Base-by-base conservation (phyloP, 2,329 filamentous ascomycete species). In the Arthrobotrys musiformis region DNA sequence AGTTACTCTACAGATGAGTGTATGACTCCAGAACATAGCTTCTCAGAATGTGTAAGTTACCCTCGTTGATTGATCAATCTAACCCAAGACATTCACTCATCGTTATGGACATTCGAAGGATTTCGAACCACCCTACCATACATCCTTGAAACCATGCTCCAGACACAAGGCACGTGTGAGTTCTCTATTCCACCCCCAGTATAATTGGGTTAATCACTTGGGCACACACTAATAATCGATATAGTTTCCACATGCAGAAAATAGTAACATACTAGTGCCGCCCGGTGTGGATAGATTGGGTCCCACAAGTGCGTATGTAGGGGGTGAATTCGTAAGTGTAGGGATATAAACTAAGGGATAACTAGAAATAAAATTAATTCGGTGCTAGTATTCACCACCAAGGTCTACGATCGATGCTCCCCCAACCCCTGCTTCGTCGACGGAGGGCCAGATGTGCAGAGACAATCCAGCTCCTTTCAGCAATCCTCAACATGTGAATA, bases 1-100 rank as follows among this genome's bases (percentile, higher is more conserved):
- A 67, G 33, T 50, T 70, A 70, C 24, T 77, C 73, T 11, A 70
- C 73, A 15, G 73, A 77, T 15, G 73, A 77, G 7, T 77, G 73
- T 44, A 62, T 62, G 60, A 77, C 73, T 8, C 73, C 73, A 13
- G 73, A 77, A 6, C 35, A 70, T 19, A 67, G 61, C 37, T 60
- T 70, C 24, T 77, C 73, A 13, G 73, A 77, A 62, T 58, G 70
- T 24, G 73, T 77, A 70, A 70, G 73, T 67, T 22, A 2, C 11
- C 22, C 8, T 44, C 2, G 13, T 35, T 56, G 7, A 22, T 17
- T 17, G 7, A 42, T n/a, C n/a, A 6, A 4, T 42, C 9, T 40
- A 19, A 42, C 8, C 19, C 19, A 19, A 26, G 19, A 24, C 52
- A 44, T 26, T 19, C n/a, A 8, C 56, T 77, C 26, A 66, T 33